Evolutionary conservation across 768 basidiomycete genomes (phyloP).

Genomic region (Cantharellus anzutake): DNA sequence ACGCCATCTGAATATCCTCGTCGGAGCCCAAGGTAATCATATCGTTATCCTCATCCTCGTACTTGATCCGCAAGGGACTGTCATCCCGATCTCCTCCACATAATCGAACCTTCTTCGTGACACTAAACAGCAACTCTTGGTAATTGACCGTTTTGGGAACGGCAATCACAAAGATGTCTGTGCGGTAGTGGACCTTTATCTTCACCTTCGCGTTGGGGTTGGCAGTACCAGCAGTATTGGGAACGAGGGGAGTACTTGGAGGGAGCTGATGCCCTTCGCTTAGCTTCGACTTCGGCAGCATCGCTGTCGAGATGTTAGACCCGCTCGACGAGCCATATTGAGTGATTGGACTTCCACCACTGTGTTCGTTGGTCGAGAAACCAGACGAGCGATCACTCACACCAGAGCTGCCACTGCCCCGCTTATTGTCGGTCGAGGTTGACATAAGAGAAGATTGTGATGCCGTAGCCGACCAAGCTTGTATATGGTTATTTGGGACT

Average conservation of each 20-base stretch:
- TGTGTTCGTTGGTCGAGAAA: not conserved
- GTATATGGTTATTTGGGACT: slow-evolving; percentile 10
- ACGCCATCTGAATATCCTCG: slow-evolving; percentile 89
- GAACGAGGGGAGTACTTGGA: slow-evolving; percentile 5
- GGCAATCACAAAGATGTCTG: slow-evolving; percentile 90
- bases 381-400: not conserved
- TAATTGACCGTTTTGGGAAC: slow-evolving; percentile 66
- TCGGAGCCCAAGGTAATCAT: slow-evolving; percentile 74
- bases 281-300: slow-evolving; percentile 15
- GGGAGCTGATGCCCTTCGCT: slow-evolving; percentile 6
- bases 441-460: not conserved
- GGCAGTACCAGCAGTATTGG: not conserved
- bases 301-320: slow-evolving; percentile 23
- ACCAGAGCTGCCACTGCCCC: slow-evolving; percentile 31
- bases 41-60: slow-evolving; percentile 85
- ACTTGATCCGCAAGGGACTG: slow-evolving; percentile 69
- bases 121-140: slow-evolving; percentile 69
- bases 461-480: not conserved
- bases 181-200: slow-evolving; percentile 87
- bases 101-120: slow-evolving; percentile 80
- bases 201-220: slow-evolving; percentile 35
- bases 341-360: slow-evolving; percentile 35
- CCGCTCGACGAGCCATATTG: slow-evolving; percentile 73
- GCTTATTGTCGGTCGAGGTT: slow-evolving; percentile 23
- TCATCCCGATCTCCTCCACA: slow-evolving; percentile 70